Conservation (phyloP, 768 basidiomycete genomes). For the Tulasnella sp. region DNA sequence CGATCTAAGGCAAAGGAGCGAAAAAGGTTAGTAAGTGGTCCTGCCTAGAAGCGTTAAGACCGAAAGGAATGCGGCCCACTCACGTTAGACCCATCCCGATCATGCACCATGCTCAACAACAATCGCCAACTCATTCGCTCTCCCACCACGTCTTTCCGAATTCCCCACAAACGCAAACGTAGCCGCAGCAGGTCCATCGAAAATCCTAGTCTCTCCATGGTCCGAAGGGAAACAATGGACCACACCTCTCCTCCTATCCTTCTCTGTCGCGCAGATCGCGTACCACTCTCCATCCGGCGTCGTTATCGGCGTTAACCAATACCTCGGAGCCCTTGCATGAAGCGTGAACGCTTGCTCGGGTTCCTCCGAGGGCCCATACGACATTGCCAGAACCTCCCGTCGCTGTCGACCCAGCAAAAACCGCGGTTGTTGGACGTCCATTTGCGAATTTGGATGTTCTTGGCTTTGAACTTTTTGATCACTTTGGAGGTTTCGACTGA, state of each 20-base stretch:
- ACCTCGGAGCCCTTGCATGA: neutral
- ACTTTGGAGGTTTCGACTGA: constrained; percentile 6
- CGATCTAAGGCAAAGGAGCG: neutral
- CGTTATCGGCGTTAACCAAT: constrained; percentile 2
- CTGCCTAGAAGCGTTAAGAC: neutral
- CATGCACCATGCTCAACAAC: neutral
- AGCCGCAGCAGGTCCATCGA: neutral
- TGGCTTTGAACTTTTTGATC: neutral
- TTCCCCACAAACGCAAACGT: neutral
- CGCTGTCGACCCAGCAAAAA: constrained; percentile 8
- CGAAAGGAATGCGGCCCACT: neutral
- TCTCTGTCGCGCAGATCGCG: constrained; percentile 13
- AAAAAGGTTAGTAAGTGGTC: neutral
- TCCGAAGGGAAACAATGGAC: constrained; percentile 12
- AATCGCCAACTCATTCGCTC: neutral
- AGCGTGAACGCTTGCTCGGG: constrained; percentile 1
- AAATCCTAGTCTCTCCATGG: neutral
- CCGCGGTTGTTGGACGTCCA: neutral
- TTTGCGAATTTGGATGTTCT: neutral
- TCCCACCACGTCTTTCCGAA: neutral
- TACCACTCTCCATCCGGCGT: constrained; percentile 3
- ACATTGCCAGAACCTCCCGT: neutral
- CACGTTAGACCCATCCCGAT: neutral
- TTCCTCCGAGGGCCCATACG: neutral
- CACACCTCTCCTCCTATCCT: neutral